Evolutionary conservation across 2,329 filamentous ascomycete species (phyloP), one percentile per base, ranked within the genome.

Genomic region (Teratosphaeria destructans): DNA sequence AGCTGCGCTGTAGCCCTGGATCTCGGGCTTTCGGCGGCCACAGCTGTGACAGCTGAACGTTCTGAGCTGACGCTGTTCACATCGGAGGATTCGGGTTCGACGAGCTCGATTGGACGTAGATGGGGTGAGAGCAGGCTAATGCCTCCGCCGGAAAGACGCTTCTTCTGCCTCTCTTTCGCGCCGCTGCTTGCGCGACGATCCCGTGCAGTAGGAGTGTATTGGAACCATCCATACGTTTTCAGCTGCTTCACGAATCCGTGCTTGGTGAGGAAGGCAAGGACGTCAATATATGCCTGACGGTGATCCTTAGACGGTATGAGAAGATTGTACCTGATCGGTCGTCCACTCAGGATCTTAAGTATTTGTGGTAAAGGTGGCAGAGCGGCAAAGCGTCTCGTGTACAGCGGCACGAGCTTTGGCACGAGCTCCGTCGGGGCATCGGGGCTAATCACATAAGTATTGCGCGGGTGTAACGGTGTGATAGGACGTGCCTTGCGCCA

Each of bases 241-340:
- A 99, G 81, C 72, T 96, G 92, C 0, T 89, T 95, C 0, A 96
- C 92, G 89, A 94, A 96, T 14, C 90, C 91, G 54, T 90, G 88
- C 49, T 92, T 85, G 77, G 97, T 85, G 8, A 99, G 82, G 90
- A 93, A 99, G 26, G 90, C 91, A 29, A 99, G 79, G 73, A 97
- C 95, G 37, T 89, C 84, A 73, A 97, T 87, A 72, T 96, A 99
- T 2, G 86, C 85, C 6, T 87, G 85, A 52, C 93, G 88, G 71
- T 96, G 91, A 68, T 90, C 88, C 72, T 92, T 91, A 69, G 86
- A 91, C 0, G 93, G 93, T 53, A 92, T 91, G 65, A 95, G 87
- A 58, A 81, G 81, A 67, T 90, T 89, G 76, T 92, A 99, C 0
- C 88, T 86, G 34, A 90, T 84, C 1, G 94, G 92, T 3, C 85